phyloP scores from a whole-genome alignment of 495 filamentous ascomycete genomes.

The Trichoderma gamsii region DNA sequence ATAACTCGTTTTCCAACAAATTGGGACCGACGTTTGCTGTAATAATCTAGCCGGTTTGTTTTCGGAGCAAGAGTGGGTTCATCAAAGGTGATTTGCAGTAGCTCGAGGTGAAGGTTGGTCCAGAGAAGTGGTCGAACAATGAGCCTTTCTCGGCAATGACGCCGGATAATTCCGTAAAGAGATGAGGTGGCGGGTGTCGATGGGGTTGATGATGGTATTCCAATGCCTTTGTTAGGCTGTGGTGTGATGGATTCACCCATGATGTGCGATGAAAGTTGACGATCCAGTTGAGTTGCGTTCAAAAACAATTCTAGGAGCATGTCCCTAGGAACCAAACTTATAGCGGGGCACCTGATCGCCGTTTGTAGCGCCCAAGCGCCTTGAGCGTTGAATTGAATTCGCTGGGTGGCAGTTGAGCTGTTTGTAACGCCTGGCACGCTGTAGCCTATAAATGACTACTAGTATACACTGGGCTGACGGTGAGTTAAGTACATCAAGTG shows the following conservation, averaged over 20 bases:
- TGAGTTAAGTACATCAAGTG: no score
- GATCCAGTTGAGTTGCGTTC: not conserved
- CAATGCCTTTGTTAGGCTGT: not conserved
- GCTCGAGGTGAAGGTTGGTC: not conserved
- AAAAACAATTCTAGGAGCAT: no score
- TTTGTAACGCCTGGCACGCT: no score
- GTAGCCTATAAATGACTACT: no score
- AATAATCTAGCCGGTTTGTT: not conserved
- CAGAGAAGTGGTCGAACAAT: not conserved
- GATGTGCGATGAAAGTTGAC: not conserved
- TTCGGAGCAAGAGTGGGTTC: not conserved
- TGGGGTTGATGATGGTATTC: not conserved
- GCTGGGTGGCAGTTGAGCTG: no score
- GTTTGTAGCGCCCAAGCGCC: no score
- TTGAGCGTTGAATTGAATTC: no score
- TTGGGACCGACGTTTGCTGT: not conserved
- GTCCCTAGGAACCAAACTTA: no score
- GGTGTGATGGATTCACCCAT: not conserved
- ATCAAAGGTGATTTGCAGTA: not conserved
- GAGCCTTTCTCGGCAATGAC: not conserved
- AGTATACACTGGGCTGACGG: no score
- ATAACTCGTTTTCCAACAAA: not conserved
- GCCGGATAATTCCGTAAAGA: not conserved
- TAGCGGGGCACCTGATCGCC: no score
- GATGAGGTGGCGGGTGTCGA: not conserved